Evolutionary conservation across 75 land plant species (phyloP).

Genomic region (Pseudotsuga menziesii): DNA sequence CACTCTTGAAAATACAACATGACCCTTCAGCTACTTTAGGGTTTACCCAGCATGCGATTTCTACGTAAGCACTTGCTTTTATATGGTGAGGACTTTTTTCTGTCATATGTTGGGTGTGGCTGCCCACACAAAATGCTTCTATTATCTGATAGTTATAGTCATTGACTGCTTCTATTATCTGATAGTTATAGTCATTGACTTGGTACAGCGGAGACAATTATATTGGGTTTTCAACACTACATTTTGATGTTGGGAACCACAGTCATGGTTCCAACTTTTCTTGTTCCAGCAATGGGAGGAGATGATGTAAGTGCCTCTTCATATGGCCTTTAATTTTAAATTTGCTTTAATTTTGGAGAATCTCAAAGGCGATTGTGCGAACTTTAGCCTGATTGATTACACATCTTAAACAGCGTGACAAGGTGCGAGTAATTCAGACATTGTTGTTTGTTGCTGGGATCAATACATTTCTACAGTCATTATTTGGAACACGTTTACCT

Average conservation of each 20-base stretch:
- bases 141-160: too few species aligned
- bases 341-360: neutral
- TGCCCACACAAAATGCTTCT: too few species aligned
- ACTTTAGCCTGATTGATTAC: neutral
- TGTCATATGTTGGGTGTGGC: neutral
- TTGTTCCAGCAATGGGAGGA: conserved; percentile 80
- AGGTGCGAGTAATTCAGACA: conserved; percentile 50
- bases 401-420: conserved; percentile 14
- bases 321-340: neutral
- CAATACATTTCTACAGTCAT: conserved; percentile 43
- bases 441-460: conserved; percentile 40
- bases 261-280: conserved; percentile 77
- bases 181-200: neutral
- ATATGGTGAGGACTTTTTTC: neutral
- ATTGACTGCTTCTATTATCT: too few species aligned
- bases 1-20: too few species aligned
- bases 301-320: conserved; percentile 41
- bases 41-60: neutral
- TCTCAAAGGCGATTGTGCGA: neutral
- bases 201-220: conserved; percentile 74
- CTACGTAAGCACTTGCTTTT: neutral
- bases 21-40: neutral
- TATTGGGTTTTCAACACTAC: conserved; percentile 93
- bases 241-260: conserved; percentile 81
- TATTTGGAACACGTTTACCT: conserved; percentile 48